phyloP scores from a whole-genome alignment of 768 basidiomycete species.

The Heimioporus sp. region DNA sequence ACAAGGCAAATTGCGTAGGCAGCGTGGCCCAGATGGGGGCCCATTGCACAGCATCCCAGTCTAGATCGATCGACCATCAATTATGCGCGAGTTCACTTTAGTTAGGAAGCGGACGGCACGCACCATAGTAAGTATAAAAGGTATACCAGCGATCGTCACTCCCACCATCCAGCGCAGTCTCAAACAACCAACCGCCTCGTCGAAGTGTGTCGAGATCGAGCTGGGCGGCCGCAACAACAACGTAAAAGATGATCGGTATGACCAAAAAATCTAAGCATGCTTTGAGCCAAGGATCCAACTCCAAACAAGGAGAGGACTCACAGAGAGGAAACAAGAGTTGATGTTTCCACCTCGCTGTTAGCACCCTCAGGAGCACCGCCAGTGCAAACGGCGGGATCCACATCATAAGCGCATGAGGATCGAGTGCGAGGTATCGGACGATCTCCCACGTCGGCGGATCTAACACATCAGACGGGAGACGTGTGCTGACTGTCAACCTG shows the following conservation, averaged over 20 bases:
- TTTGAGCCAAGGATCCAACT: neutral
- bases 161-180: conserved; percentile 40
- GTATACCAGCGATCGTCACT: conserved; percentile 64
- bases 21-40: conserved; percentile 74
- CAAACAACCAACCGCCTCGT: conserved; percentile 80
- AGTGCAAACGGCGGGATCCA: conserved; percentile 81
- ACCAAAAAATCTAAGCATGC: conserved; percentile 61
- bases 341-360: conserved; percentile 79
- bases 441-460: conserved; percentile 58
- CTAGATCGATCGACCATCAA: conserved; percentile 34
- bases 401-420: conserved; percentile 58
- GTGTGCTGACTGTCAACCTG: conserved; percentile 82
- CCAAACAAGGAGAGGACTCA: conserved; percentile 35
- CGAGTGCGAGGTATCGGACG: conserved; percentile 65
- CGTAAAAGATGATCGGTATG: conserved; percentile 84
- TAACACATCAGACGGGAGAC: conserved; percentile 78
- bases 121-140: conserved; percentile 81
- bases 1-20: conserved; percentile 93
- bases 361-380: conserved; percentile 72
- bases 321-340: conserved; percentile 91
- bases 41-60: conserved; percentile 59
- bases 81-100: neutral
- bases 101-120: conserved; percentile 12
- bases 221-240: conserved; percentile 62
- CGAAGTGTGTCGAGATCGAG: conserved; percentile 63